Percentiles rank a stretch among this genome's conserved stretches.
Conservation (phyloP, 2,329 filamentous ascomycete species). For the Rutstroemia sp. region DNA sequence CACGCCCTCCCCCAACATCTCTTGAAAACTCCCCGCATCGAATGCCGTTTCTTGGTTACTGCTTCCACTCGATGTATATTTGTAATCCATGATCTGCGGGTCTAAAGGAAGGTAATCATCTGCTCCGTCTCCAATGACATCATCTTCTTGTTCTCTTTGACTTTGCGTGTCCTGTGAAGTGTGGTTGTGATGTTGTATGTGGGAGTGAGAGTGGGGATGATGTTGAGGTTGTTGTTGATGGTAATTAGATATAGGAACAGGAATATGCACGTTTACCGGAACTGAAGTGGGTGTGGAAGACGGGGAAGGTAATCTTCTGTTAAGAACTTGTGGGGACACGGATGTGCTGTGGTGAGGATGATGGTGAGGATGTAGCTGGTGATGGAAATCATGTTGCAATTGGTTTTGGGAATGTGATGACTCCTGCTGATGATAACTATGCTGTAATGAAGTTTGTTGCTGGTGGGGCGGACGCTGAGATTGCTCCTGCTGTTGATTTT, state of each 20-base stretch:
- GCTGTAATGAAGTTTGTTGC: neutral
- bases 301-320: slow-evolving; percentile 20
- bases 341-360: slow-evolving; percentile 16
- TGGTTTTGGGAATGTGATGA: neutral
- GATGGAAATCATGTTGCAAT: slow-evolving; percentile 4
- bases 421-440: neutral
- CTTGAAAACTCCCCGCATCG: slow-evolving; percentile 13
- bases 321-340: slow-evolving; percentile 28
- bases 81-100: slow-evolving; percentile 51
- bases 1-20: slow-evolving; percentile 14
- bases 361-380: slow-evolving; percentile 11
- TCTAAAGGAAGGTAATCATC: slow-evolving; percentile 43
- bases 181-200: slow-evolving; percentile 2
- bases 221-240: slow-evolving; percentile 6
- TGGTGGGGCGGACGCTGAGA: neutral
- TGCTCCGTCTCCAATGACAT: neutral
- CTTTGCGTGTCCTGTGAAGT: neutral
- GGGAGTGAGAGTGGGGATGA: neutral
- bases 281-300: slow-evolving; percentile 7
- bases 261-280: neutral
- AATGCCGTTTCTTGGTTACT: slow-evolving; percentile 15
- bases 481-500: neutral
- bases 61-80: slow-evolving; percentile 2
- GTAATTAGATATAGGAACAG: neutral
- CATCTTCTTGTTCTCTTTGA: neutral